phyloP scores from a whole-genome alignment of 768 basidiomycete species.

The Mycena belliarum region DNA sequence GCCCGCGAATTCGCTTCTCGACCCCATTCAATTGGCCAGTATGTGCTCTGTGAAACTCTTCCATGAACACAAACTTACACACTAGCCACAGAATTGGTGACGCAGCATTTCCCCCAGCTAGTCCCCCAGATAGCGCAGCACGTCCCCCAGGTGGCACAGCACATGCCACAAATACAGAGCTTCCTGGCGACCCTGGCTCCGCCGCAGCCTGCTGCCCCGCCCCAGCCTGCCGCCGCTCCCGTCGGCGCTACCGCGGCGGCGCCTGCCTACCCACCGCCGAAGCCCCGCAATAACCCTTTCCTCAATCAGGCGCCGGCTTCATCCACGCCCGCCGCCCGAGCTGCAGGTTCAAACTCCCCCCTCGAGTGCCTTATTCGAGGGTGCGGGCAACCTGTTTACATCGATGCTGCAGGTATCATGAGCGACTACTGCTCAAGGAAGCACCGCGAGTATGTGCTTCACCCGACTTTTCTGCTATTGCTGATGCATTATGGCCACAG shows the following conservation, averaged over 20 bases:
- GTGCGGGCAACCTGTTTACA: conserved; percentile 57
- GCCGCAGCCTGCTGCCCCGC: not conserved
- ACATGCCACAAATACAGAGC: conserved; percentile 47
- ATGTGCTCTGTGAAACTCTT: not conserved
- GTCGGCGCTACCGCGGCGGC: not conserved
- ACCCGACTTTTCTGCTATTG: not conserved
- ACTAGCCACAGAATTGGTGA: conserved; percentile 39
- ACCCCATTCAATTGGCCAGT: conserved; percentile 44
- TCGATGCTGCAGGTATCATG: conserved; percentile 51
- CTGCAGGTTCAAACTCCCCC: conserved; percentile 34
- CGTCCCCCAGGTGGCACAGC: too few species aligned
- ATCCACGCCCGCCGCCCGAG: conserved; percentile 20
- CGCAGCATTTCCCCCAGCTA: conserved; percentile 37
- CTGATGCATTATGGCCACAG: conserved; percentile 30
- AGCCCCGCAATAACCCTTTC: conserved; percentile 22
- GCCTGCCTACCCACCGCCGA: conserved; percentile 4
- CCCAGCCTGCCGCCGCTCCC: not conserved
- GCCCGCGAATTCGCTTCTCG: conserved; percentile 29
- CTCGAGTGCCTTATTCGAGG: conserved; percentile 54
- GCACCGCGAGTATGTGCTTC: conserved; percentile 60
- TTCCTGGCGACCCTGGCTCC: conserved; percentile 28
- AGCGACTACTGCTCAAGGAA: conserved; percentile 61
- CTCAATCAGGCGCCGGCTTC: conserved; percentile 3
- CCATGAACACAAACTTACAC: not conserved
- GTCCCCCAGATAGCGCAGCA: too few species aligned